A percentile compares a stretch with the other conserved stretches of the same genome.
Conservation (phyloP, 2,329 filamentous ascomycete genomes). For the Pseudogymnoascus pannorum region DNA sequence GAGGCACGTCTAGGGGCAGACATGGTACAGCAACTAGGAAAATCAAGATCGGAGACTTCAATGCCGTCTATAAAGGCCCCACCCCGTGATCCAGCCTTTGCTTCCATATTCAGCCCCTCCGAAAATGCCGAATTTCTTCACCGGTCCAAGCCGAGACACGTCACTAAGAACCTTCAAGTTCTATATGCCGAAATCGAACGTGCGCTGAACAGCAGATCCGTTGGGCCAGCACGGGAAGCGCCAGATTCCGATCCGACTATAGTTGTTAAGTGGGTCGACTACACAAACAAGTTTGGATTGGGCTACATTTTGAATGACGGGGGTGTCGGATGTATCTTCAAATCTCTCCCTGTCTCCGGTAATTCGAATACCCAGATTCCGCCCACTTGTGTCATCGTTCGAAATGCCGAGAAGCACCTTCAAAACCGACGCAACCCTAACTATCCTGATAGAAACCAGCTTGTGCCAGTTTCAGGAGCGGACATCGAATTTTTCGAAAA, state of each 20-base stretch:
- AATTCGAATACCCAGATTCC: constrained; percentile 48
- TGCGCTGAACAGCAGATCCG: constrained; percentile 55
- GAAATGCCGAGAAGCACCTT: constrained; percentile 64
- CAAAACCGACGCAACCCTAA: constrained; percentile 49
- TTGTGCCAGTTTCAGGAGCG: constrained; percentile 55
- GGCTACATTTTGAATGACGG: constrained; percentile 80
- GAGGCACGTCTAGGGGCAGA: constrained; percentile 23
- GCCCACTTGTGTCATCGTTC: constrained; percentile 64
- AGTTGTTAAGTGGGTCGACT: constrained; percentile 79
- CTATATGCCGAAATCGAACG: constrained; percentile 56
- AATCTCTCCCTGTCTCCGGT: constrained; percentile 44
- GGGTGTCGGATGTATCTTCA: constrained; percentile 63
- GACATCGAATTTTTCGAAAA: constrained; percentile 68
- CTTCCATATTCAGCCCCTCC: constrained; percentile 44
- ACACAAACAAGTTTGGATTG: constrained; percentile 78
- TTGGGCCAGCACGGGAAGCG: constrained; percentile 52
- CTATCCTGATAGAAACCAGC: constrained; percentile 52
- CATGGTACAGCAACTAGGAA: constrained; percentile 20
- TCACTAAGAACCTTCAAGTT: constrained; percentile 47
- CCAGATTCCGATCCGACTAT: constrained; percentile 51
- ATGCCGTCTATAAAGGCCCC: background rate
- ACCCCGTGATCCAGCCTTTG: background rate
- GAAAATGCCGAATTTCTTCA: constrained; percentile 45
- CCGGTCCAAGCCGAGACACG: constrained; percentile 49
- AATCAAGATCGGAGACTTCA: background rate